Evolutionary conservation across 768 basidiomycete genomes (phyloP).

Genomic region (Paxillus involutus): DNA sequence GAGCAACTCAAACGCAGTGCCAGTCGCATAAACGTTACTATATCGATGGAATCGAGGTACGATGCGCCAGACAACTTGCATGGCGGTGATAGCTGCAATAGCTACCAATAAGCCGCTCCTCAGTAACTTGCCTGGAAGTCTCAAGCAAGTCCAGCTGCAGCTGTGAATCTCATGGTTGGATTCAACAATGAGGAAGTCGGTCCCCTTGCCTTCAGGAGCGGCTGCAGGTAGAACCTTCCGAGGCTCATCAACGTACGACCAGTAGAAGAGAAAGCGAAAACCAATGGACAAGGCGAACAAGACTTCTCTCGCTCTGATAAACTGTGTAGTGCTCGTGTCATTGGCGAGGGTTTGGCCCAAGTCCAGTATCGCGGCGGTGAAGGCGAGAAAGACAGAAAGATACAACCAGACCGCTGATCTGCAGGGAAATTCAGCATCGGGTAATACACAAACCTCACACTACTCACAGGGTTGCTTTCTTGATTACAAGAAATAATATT

Average conservation of each 20-base stretch:
- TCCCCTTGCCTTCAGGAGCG: slow-evolving; percentile 7
- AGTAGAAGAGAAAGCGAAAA: slow-evolving; percentile 64
- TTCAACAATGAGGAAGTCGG: slow-evolving; percentile 17
- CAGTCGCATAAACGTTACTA: slow-evolving; percentile 54
- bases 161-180: slow-evolving; percentile 40
- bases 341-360: slow-evolving; percentile 51
- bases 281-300: slow-evolving; percentile 56
- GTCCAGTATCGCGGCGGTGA: slow-evolving; percentile 64
- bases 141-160: slow-evolving; percentile 68
- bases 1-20: slow-evolving; percentile 57
- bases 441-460: background rate
- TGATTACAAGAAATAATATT: slow-evolving; percentile 53
- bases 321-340: slow-evolving; percentile 30
- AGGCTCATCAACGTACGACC: slow-evolving; percentile 63
- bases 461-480: slow-evolving; percentile 52
- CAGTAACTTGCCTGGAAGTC: slow-evolving; percentile 49
- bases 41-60: slow-evolving; percentile 35
- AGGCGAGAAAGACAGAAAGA: slow-evolving; percentile 55
- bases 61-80: slow-evolving; percentile 68
- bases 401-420: slow-evolving; percentile 56
- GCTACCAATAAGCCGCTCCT: slow-evolving; percentile 50
- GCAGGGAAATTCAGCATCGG: slow-evolving; percentile 4
- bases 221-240: slow-evolving; percentile 31
- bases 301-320: slow-evolving; percentile 58
- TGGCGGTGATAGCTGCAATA: slow-evolving; percentile 45